A percentile compares a stretch with the other conserved stretches of the same genome.
These are phyloP conservation scores for Botrytis fragariae DNA, from an alignment of 2,329 filamentous ascomycete genomes.

Conservation along the genomic window DNA sequence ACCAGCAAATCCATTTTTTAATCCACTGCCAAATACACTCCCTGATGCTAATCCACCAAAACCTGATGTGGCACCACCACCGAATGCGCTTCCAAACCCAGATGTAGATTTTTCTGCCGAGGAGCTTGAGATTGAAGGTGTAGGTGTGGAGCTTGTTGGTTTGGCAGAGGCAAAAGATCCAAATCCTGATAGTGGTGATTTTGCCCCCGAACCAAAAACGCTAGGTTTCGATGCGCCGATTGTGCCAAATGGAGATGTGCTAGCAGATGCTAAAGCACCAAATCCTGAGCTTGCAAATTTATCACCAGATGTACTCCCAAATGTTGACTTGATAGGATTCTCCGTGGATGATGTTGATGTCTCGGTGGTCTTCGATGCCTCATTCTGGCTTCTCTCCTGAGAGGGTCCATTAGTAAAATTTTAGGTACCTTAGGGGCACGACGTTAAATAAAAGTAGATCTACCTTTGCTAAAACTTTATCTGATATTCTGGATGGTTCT, in stretches of 20 bases:
- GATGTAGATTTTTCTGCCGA: constrained; percentile 38
- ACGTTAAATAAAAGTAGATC: background rate
- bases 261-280: constrained; percentile 60
- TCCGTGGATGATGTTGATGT: constrained; percentile 21
- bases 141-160: constrained; percentile 33
- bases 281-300: constrained; percentile 67
- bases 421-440: background rate
- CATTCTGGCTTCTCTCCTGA: constrained; percentile 23
- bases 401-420: background rate
- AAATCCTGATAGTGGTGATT: constrained; percentile 46
- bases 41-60: constrained; percentile 42
- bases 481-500: constrained; percentile 28
- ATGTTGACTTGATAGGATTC: constrained; percentile 24
- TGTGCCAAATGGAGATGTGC: constrained; percentile 62
- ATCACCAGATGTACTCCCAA: constrained; percentile 30
- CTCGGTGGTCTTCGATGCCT: constrained; percentile 17
- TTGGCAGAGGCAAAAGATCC: constrained; percentile 42
- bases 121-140: constrained; percentile 40
- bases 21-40: constrained; percentile 43
- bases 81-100: constrained; percentile 38
- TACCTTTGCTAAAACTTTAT: constrained; percentile 32
- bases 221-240: constrained; percentile 50
- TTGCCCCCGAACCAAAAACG: constrained; percentile 46
- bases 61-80: constrained; percentile 28
- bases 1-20: constrained; percentile 44